Evolutionary conservation across 2,329 filamentous ascomycete species (phyloP), one percentile per base, ranked within the genome.

Genomic region (Aspergillus phoenicis): DNA sequence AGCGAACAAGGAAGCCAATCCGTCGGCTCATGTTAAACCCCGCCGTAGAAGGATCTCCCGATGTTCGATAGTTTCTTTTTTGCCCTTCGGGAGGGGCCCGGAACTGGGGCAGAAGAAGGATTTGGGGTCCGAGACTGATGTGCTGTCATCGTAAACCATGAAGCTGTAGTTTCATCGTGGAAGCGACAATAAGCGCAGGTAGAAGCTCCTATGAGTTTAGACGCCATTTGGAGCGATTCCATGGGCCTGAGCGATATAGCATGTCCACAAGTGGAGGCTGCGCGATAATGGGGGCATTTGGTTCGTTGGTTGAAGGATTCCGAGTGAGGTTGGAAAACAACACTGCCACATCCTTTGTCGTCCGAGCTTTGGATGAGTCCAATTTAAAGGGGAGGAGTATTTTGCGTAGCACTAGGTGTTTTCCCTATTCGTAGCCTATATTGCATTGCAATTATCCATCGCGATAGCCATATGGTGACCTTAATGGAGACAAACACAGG

Each of bases 311-410:
- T 22, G 26, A 47, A 47, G 41, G 53, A 45, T 45, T 33, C 53
- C 47, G 47, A 33, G 28, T 30, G 47, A 51, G 26, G 47, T 51
- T 51, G 47, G 47, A 33, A 30, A 45, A 17, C 38, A 56, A 56
- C 53, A 45, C 53, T 56, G 53, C 53, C 53, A 47, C 53, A 33
- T 56, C 53, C 53, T 56, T 56, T 56, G 53, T 56, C 45, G 24
- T 56, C 53, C 53, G 53, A 56, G 53, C 53, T 56, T 55, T 43
- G 39, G 26, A 43, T 13, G 22, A 39, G 24, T 55, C 38, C 30
- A 24, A 41, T 43, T 30, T 17, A 43, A 24, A 43, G 39, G n/a
- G 22, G 22, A 33, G 33, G 36, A 52, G 33, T 13, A 36, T 13
- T 36, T 36, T 36, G 33, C 11, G 33, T 36, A 36, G 33, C 11